phyloP scores from a whole-genome alignment of 495 filamentous ascomycete genomes.

The Penicillium ucsense region DNA sequence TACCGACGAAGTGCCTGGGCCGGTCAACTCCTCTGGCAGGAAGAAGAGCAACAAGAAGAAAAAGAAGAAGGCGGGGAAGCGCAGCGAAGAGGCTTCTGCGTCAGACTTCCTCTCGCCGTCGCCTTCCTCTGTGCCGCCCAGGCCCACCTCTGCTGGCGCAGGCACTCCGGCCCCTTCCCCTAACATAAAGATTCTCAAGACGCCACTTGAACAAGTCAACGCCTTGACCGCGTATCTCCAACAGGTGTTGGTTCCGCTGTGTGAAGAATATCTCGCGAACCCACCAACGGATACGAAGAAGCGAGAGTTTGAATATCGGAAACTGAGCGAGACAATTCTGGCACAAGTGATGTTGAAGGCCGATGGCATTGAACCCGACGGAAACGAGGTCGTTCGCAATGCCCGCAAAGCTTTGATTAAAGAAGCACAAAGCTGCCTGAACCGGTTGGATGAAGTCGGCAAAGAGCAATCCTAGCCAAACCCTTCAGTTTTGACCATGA shows the following conservation, averaged over 20 bases:
- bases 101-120: slow-evolving; percentile 3
- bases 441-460: slow-evolving; percentile 45
- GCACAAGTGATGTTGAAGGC: slow-evolving; percentile 75
- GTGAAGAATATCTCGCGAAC: slow-evolving; percentile 48
- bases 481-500: too few relatives aligned
- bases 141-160: slow-evolving; percentile 15
- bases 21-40: slow-evolving; percentile 12
- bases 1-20: slow-evolving; percentile 21
- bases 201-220: slow-evolving; percentile 62
- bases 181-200: slow-evolving; percentile 22
- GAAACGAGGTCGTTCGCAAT: slow-evolving; percentile 51
- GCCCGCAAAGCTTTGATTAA: slow-evolving; percentile 66
- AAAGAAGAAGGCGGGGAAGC: slow-evolving; percentile 24
- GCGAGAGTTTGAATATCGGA: slow-evolving; percentile 67
- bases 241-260: slow-evolving; percentile 55
- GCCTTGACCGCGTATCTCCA: slow-evolving; percentile 58
- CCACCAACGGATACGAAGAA: slow-evolving; percentile 65
- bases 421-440: slow-evolving; percentile 59
- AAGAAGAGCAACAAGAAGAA: slow-evolving; percentile 33
- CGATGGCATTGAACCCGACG: slow-evolving; percentile 70
- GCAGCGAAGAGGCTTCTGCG: slow-evolving; percentile 28
- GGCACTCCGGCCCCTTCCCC: slow-evolving; percentile 26
- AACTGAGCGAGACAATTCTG: slow-evolving; percentile 73
- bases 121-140: slow-evolving; percentile 10
- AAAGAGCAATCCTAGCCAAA: slow-evolving; percentile 8